These are phyloP conservation scores for Penicillium janthinellum DNA, from an alignment of 2,329 filamentous ascomycete species.

Conservation along the genomic window DNA sequence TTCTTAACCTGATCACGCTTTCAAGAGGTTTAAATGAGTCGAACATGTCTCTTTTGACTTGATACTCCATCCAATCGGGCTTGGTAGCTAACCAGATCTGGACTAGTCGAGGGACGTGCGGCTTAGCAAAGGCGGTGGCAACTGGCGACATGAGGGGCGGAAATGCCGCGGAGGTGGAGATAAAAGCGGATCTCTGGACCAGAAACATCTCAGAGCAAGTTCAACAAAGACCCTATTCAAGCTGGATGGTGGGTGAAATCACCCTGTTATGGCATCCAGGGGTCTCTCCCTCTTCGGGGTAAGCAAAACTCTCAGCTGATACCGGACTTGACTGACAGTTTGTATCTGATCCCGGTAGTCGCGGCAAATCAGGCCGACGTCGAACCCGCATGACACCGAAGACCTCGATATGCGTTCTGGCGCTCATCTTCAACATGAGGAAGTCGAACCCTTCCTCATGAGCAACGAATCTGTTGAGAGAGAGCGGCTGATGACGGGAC, in stretches of 20 bases:
- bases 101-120: not conserved
- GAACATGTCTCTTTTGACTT: too few species aligned
- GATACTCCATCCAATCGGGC: not conserved
- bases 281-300: not conserved
- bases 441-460: not conserved
- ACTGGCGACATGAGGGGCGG: not conserved
- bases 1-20: too few species aligned
- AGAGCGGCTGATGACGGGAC: not conserved
- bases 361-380: not conserved
- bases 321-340: not conserved
- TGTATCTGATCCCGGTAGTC: not conserved
- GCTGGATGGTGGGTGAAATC: not conserved
- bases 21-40: too few species aligned
- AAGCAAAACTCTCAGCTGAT: not conserved
- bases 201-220: not conserved
- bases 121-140: not conserved
- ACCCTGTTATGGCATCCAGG: not conserved
- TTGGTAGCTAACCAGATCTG: not conserved
- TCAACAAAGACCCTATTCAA: not conserved
- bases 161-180: not conserved
- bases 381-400: not conserved
- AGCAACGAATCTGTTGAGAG: not conserved
- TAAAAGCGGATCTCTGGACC: constrained; percentile 1
- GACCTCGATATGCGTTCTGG: not conserved
- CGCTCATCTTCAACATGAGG: not conserved